phyloP scores from a whole-genome alignment of 371 early-diverging fungal species.

The Apophysomyces ossiformis region DNA sequence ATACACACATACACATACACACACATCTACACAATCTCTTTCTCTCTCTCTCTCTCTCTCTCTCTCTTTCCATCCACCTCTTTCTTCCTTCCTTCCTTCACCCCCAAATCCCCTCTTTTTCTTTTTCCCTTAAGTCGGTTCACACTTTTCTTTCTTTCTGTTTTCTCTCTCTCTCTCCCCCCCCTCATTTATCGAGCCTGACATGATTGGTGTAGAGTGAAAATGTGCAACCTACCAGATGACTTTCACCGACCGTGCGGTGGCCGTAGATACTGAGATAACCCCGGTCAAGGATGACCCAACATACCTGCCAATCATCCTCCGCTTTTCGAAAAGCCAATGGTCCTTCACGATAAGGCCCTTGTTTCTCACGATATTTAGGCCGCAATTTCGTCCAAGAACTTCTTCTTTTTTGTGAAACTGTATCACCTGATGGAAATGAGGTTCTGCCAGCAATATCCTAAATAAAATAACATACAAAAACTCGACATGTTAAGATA shows the following conservation, averaged over 20 bases:
- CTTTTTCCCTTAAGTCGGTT: neutral
- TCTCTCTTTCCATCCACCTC: neutral
- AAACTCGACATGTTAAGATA: neutral
- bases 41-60: too few relatives aligned
- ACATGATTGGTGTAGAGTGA: constrained; percentile 1
- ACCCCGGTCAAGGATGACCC: constrained; percentile 34
- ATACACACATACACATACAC: too few relatives aligned
- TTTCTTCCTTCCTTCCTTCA: neutral
- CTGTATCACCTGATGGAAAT: constrained; percentile 14
- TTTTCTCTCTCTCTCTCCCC: neutral
- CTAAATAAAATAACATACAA: too few relatives aligned
- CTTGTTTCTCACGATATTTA: constrained; percentile 23
- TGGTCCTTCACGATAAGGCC: constrained; percentile 32
- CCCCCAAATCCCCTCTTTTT: neutral
- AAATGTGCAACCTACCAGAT: constrained; percentile 8
- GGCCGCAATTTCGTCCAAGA: constrained; percentile 26
- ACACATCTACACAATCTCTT: too few relatives aligned
- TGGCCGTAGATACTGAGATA: constrained; percentile 27
- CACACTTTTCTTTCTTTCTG: neutral
- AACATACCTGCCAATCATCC: constrained; percentile 28
- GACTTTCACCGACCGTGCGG: neutral
- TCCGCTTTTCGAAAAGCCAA: constrained; percentile 20
- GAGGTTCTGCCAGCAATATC: neutral
- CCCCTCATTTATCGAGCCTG: neutral
- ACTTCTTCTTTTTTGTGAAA: constrained; percentile 4